Evolutionary conservation across 352 stramenopile genomes (phyloP).

Genomic region (Paralagenidium karlingii): DNA sequence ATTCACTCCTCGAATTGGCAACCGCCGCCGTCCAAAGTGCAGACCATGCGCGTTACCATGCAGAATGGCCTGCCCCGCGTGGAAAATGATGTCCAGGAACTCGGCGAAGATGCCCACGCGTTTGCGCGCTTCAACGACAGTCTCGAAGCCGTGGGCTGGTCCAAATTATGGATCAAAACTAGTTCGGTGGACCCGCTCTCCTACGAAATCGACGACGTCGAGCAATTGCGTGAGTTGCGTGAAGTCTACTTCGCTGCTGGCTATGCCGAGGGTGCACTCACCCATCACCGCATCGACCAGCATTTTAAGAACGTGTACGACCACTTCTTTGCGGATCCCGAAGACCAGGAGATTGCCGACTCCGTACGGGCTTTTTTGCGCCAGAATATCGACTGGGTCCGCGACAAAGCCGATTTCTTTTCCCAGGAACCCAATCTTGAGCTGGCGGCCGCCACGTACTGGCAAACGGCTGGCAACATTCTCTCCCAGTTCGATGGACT

Average conservation of each 20-base stretch:
- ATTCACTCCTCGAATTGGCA: too few relatives aligned
- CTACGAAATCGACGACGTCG: slow-evolving; percentile 11
- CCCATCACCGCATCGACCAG: slow-evolving; percentile 46
- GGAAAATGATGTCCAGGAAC: too few relatives aligned
- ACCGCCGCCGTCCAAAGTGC: too few relatives aligned
- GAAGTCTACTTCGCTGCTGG: slow-evolving; percentile 39
- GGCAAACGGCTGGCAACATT: slow-evolving; percentile 16
- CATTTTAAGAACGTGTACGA: slow-evolving; percentile 40
- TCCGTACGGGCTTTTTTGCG: slow-evolving; percentile 21
- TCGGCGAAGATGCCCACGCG: slow-evolving; percentile 9
- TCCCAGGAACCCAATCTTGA: slow-evolving; percentile 4
- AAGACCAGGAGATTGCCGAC: slow-evolving; percentile 12
- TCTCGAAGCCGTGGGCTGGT: slow-evolving; percentile 27
- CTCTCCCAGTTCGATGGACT: slow-evolving; percentile 42
- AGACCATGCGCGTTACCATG: too few relatives aligned
- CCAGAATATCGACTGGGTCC: slow-evolving; percentile 30
- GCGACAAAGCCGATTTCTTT: slow-evolving; percentile 16
- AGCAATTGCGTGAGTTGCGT: neutral
- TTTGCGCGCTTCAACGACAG: slow-evolving; percentile 44
- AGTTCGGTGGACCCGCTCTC: slow-evolving; percentile 7
- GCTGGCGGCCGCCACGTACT: slow-evolving; percentile 16
- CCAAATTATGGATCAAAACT: slow-evolving; percentile 37
- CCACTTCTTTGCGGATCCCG: slow-evolving; percentile 27
- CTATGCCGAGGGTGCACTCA: slow-evolving; percentile 41
- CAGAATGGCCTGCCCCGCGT: too few relatives aligned